These are phyloP conservation scores for Pichia norvegensis DNA, from an alignment of 1,139 yeast genomes.

Conservation along the genomic window DNA sequence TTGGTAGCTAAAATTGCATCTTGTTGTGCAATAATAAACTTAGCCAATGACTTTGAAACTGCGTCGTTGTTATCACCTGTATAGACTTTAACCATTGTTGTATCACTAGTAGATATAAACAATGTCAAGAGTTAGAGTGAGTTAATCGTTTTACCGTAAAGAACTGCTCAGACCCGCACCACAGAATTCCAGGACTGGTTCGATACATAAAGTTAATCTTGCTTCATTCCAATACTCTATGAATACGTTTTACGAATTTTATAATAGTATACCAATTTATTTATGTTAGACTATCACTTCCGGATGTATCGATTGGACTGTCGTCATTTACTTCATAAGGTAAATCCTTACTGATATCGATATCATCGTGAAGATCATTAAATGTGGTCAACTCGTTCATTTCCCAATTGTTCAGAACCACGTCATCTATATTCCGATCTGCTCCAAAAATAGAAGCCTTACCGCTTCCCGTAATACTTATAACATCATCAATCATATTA, in stretches of 20 bases:
- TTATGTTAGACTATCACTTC: background rate
- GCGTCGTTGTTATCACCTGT: constrained; percentile 47
- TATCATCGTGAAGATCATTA: constrained; percentile 9
- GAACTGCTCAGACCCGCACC: background rate
- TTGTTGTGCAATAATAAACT: constrained; percentile 48
- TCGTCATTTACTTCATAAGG: background rate
- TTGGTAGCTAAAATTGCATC: constrained; percentile 39
- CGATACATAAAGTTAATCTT: too few relatives aligned
- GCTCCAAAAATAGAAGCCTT: background rate
- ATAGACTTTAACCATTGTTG: constrained; percentile 34
- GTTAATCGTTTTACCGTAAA: background rate
- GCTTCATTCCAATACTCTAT: too few relatives aligned
- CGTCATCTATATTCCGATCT: background rate
- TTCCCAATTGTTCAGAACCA: constrained; percentile 14
- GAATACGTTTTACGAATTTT: too few relatives aligned
- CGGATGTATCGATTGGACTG: background rate
- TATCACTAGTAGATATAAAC: background rate
- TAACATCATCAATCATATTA: constrained; percentile 14
- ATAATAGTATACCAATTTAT: too few relatives aligned
- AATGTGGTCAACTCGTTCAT: constrained; percentile 13
- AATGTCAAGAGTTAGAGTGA: background rate
- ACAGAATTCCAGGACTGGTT: background rate
- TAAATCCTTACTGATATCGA: background rate
- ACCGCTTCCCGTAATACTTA: constrained; percentile 6
- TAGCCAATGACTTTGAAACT: constrained; percentile 53